Percentiles rank a stretch among this genome's conserved stretches.
phyloP scores from a whole-genome alignment of 352 stramenopile genomes.

The Globisporangium nodosum region DNA sequence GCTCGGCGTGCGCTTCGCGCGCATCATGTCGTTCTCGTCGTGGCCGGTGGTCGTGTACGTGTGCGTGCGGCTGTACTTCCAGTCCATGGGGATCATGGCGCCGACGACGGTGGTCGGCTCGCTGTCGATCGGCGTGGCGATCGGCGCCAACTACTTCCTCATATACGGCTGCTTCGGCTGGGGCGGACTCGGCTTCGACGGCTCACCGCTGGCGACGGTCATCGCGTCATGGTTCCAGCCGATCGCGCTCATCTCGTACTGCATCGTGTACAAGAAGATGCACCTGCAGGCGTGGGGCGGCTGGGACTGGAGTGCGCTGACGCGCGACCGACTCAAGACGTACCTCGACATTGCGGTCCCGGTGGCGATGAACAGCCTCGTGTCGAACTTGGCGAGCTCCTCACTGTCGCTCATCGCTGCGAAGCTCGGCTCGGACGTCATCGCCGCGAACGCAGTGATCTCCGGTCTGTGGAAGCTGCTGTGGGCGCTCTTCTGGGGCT shows the following conservation, averaged over 20 bases:
- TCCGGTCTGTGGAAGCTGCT: too few species aligned
- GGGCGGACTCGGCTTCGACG: slow-evolving; percentile 64
- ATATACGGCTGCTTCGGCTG: slow-evolving; percentile 57
- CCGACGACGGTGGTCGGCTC: slow-evolving; percentile 28
- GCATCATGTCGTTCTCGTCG: slow-evolving; percentile 75
- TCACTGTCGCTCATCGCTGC: too few species aligned
- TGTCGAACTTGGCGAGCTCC: too few species aligned
- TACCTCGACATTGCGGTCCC: slow-evolving; percentile 74
- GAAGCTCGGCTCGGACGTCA: too few species aligned
- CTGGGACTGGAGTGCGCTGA: slow-evolving; percentile 60
- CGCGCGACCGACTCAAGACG: slow-evolving; percentile 27
- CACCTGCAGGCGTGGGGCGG: slow-evolving; percentile 66
- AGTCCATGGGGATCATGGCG: slow-evolving; percentile 1
- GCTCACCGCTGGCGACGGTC: slow-evolving; percentile 68
- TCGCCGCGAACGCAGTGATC: too few species aligned
- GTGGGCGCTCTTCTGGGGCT: too few species aligned
- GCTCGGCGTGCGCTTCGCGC: slow-evolving; percentile 63
- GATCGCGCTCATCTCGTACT: slow-evolving; percentile 67
- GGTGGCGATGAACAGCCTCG: slow-evolving; percentile 30
- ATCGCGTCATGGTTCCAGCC: slow-evolving; percentile 81
- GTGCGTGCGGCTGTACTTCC: slow-evolving; percentile 18
- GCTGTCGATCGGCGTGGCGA: slow-evolving; percentile 57
- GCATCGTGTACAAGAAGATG: slow-evolving; percentile 64
- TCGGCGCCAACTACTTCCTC: slow-evolving; percentile 57
- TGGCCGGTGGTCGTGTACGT: slow-evolving; percentile 73